These are phyloP conservation scores for Sarocladium brachiariae DNA, from an alignment of 2,329 filamentous ascomycete species.

Conservation along the genomic window DNA sequence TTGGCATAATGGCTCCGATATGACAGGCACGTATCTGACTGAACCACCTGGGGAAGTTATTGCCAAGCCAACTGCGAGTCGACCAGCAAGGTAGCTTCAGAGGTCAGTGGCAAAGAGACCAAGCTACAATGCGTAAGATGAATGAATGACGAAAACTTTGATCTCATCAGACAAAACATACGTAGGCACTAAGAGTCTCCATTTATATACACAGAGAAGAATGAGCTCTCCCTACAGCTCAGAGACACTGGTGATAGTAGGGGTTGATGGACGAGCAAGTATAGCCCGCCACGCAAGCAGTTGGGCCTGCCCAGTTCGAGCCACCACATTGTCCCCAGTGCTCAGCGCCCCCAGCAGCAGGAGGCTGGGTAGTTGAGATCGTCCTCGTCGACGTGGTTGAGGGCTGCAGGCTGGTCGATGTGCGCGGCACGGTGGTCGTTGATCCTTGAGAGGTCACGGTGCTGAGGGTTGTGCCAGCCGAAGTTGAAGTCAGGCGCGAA, in stretches of 20 bases:
- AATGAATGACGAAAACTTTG: too few species aligned
- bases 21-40: too few species aligned
- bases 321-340: slow-evolving; percentile 4
- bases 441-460: background rate
- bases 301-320: slow-evolving; percentile 1
- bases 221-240: background rate
- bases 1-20: too few species aligned
- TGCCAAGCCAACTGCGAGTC: too few species aligned
- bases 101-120: too few species aligned
- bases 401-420: background rate
- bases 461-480: background rate
- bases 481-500: background rate
- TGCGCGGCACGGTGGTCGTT: background rate
- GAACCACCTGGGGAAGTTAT: too few species aligned
- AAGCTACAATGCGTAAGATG: too few species aligned
- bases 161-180: too few species aligned
- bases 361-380: background rate
- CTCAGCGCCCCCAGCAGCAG: slow-evolving; percentile 2
- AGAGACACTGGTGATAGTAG: slow-evolving; percentile 6
- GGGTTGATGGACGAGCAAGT: slow-evolving; percentile 5
- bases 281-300: slow-evolving; percentile 4
- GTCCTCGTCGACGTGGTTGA: background rate
- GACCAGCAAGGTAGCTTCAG: too few species aligned
- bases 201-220: background rate
- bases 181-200: too few species aligned